Percentiles rank a stretch among this genome's conserved stretches.
phyloP scores from a whole-genome alignment of 805 yeast species.

The Lachancea kluyveri region DNA sequence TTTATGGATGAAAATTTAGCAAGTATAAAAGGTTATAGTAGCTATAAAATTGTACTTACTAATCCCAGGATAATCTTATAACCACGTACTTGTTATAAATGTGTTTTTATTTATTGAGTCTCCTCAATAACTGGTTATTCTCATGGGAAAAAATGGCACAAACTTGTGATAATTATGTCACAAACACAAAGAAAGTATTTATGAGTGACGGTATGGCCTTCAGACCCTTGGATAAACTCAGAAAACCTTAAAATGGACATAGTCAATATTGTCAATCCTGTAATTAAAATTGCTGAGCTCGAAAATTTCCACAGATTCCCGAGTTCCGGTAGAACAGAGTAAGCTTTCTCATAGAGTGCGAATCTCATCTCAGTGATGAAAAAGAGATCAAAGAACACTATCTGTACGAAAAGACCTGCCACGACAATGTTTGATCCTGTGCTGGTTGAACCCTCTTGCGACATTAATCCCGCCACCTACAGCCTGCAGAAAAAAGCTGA shows the following conservation, averaged over 20 bases:
- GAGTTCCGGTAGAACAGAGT: constrained; percentile 2
- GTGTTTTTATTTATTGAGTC: too few relatives aligned
- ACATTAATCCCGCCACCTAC: constrained; percentile 26
- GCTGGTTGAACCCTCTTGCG: constrained; percentile 1
- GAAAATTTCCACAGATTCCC: constrained; percentile 8
- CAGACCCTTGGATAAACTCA: constrained; percentile 24
- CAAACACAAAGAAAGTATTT: constrained; percentile 21
- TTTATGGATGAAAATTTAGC: too few relatives aligned
- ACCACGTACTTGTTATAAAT: too few relatives aligned
- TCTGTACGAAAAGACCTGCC: constrained; percentile 27
- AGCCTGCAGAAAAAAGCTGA: constrained; percentile 25
- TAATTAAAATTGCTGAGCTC: constrained; percentile 6
- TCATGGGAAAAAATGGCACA: too few relatives aligned
- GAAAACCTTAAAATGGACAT: constrained; percentile 25
- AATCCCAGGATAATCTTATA: too few relatives aligned
- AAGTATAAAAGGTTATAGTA: too few relatives aligned
- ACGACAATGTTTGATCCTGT: constrained; percentile 20
- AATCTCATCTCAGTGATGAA: constrained; percentile 12
- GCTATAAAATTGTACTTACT: too few relatives aligned
- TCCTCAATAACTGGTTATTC: too few relatives aligned
- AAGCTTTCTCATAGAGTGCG: constrained; percentile 5
- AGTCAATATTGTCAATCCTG: constrained; percentile 16
- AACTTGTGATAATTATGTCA: constrained; percentile 22
- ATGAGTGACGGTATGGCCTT: constrained; percentile 19
- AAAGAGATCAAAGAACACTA: constrained; percentile 24